phyloP scores from a whole-genome alignment of 495 filamentous ascomycete species.

The Articulospora tetracladia region DNA sequence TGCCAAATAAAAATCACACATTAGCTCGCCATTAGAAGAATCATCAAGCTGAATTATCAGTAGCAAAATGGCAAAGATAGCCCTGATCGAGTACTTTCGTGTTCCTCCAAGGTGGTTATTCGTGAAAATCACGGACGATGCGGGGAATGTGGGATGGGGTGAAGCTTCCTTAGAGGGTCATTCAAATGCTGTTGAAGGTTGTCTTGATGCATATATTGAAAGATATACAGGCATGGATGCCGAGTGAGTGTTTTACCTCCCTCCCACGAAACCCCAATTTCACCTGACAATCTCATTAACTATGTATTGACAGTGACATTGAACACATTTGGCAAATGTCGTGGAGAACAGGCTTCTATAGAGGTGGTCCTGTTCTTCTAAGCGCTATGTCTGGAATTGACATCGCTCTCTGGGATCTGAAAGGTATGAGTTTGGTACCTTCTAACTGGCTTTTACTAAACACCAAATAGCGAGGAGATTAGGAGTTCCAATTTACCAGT shows the following conservation, averaged over 20 bases:
- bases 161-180: conserved; percentile 77
- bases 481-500: conserved; percentile 66
- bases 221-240: conserved; percentile 67
- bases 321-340: conserved; percentile 76
- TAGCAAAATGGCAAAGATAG: conserved; percentile 60
- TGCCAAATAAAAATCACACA: too few species aligned
- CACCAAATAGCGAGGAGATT: conserved; percentile 36
- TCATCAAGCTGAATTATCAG: background rate
- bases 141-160: conserved; percentile 68
- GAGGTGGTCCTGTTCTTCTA: conserved; percentile 83
- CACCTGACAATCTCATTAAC: background rate
- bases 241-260: too few species aligned
- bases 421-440: conserved; percentile 30
- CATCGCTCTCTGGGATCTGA: conserved; percentile 82
- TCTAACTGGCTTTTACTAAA: background rate
- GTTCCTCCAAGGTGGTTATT: conserved; percentile 76
- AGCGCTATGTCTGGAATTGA: conserved; percentile 75
- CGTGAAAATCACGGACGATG: conserved; percentile 68
- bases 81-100: conserved; percentile 69
- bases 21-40: background rate
- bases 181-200: conserved; percentile 71
- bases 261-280: too few species aligned
- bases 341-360: conserved; percentile 70
- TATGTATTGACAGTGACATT: conserved; percentile 48
- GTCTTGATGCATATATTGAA: conserved; percentile 61